Conservation (phyloP, 768 basidiomycete species). For the Tricholoma hemisulphureum region DNA sequence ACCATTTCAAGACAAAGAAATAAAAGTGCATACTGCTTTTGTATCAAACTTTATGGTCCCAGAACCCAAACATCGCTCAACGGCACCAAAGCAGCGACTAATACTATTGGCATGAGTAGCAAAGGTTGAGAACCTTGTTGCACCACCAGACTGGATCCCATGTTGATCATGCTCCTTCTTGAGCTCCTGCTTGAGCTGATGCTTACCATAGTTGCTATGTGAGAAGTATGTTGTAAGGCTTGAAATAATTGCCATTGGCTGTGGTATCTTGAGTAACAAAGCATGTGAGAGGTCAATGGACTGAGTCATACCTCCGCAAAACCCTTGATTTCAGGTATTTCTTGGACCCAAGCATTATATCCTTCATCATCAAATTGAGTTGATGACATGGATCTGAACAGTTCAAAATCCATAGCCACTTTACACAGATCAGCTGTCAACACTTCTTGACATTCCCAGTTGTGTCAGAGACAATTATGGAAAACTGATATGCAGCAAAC, state of each 20-base stretch:
- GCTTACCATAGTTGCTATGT: too few species aligned
- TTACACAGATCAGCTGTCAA: not conserved
- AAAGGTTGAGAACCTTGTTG: not conserved
- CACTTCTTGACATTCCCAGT: not conserved
- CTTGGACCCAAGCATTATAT: not conserved
- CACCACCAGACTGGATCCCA: not conserved
- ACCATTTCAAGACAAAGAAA: too few species aligned
- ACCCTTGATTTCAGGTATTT: not conserved
- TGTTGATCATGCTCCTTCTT: not conserved
- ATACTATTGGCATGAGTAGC: not conserved
- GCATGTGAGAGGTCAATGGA: too few species aligned
- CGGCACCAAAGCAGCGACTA: not conserved
- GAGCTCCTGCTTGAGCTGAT: not conserved
- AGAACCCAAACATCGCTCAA: not conserved
- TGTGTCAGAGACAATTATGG: not conserved
- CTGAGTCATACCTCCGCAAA: too few species aligned
- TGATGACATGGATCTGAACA: not conserved
- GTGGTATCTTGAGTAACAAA: not conserved
- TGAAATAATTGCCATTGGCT: too few species aligned
- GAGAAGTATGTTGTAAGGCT: too few species aligned
- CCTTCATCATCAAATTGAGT: not conserved
- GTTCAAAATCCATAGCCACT: not conserved
- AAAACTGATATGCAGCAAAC: not conserved
- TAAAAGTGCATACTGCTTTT: not conserved
- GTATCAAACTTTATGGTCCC: not conserved